These are phyloP conservation scores for Begonia masoniana DNA, from an alignment of 306 rosid genomes.

Conservation along the genomic window DNA sequence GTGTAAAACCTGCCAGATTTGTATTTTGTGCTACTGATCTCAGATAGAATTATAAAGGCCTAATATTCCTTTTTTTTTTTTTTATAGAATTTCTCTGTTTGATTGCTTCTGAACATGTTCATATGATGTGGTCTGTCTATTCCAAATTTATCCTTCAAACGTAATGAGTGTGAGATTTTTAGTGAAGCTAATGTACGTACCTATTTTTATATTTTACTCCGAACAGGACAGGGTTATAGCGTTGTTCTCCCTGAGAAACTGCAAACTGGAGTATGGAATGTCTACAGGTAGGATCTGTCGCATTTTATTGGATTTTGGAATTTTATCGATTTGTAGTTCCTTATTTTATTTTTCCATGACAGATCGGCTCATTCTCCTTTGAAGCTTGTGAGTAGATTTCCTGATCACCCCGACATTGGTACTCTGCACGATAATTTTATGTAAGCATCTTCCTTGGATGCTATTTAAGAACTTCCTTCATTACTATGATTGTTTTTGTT, in stretches of 20 bases:
- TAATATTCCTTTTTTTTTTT: too few relatives aligned
- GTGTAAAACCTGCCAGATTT: too few relatives aligned
- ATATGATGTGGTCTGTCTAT: too few relatives aligned
- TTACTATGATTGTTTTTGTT: too few relatives aligned
- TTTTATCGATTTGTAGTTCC: slow-evolving; percentile 1
- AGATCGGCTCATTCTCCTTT: slow-evolving; percentile 74
- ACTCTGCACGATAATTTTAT: slow-evolving; percentile 87
- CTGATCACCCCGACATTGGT: slow-evolving; percentile 68
- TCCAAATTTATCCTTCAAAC: too few relatives aligned
- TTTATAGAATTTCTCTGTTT: too few relatives aligned
- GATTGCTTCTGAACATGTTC: too few relatives aligned
- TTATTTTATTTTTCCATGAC: slow-evolving; percentile 11
- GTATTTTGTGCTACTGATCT: too few relatives aligned
- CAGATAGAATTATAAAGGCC: too few relatives aligned
- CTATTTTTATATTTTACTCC: slow-evolving; percentile 20
- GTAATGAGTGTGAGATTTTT: too few relatives aligned
- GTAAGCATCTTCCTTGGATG: slow-evolving; percentile 39
- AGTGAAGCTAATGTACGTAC: slow-evolving; percentile 11
- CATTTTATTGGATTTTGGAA: slow-evolving; percentile 6
- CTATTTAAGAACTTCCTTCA: too few relatives aligned
- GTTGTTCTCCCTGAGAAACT: slow-evolving; percentile 94
- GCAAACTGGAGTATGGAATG: slow-evolving; percentile 93
- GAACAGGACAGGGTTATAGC: slow-evolving; percentile 83
- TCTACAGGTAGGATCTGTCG: slow-evolving; percentile 49
- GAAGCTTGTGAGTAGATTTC: slow-evolving; percentile 68